phyloP scores from a whole-genome alignment of 768 basidiomycete species.

The Mycena vulgaris region DNA sequence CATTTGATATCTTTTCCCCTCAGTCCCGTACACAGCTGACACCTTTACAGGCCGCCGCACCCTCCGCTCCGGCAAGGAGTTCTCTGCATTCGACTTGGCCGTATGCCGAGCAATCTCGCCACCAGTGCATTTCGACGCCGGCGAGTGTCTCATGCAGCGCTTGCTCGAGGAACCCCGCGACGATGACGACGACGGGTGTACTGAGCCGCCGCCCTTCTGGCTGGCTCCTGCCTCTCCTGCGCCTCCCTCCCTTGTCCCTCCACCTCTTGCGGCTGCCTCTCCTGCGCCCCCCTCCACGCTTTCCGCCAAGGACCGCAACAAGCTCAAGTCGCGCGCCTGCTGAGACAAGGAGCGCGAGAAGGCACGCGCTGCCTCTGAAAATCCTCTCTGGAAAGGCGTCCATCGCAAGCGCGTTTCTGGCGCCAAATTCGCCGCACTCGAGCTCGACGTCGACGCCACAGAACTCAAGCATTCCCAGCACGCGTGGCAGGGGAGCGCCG shows the following conservation, averaged over 20 bases:
- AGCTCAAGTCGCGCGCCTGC: too few species aligned
- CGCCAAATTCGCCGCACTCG: too few species aligned
- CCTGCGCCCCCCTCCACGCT: not conserved
- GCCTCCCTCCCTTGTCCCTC: not conserved
- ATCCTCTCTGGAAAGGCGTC: too few species aligned
- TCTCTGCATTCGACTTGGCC: not conserved
- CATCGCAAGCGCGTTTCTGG: too few species aligned
- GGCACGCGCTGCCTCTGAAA: not conserved
- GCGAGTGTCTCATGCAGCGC: not conserved
- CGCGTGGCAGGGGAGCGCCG: too few species aligned
- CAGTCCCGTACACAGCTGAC: not conserved
- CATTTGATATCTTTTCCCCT: not conserved
- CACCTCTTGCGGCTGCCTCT: not conserved
- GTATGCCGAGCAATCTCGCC: not conserved
- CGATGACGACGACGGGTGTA: not conserved
- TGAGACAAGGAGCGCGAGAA: not conserved
- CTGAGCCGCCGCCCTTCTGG: not conserved
- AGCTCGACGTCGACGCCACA: too few species aligned
- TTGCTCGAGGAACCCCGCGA: conserved; percentile 1
- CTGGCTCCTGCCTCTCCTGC: too few species aligned
- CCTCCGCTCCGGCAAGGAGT: too few species aligned
- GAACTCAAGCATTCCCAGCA: too few species aligned
- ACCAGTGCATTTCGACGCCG: not conserved
- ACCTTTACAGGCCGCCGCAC: conserved; percentile 2
- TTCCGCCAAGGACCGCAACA: not conserved